Evolutionary conservation across 805 yeast genomes (phyloP).

Genomic region (Candida yuanshanica): DNA sequence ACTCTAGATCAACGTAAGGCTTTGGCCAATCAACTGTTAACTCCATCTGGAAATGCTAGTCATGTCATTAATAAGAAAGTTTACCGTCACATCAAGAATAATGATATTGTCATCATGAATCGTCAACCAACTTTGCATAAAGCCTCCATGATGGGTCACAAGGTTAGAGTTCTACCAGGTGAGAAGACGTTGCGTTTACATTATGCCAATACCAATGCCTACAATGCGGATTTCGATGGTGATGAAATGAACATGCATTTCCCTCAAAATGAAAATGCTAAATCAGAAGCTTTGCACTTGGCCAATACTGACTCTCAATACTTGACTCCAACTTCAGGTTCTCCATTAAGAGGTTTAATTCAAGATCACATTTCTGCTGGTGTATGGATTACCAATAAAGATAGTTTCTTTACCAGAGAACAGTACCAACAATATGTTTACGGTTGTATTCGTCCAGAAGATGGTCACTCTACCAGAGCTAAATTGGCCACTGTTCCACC

Average conservation of each 20-base stretch:
- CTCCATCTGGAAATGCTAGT: slow-evolving; percentile 61
- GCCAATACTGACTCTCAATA: slow-evolving; percentile 98
- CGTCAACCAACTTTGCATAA: slow-evolving; percentile 99
- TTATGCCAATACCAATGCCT: slow-evolving; percentile 98
- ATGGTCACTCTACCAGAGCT: slow-evolving; percentile 81
- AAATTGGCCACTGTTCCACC: slow-evolving; percentile 81
- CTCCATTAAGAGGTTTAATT: slow-evolving; percentile 97
- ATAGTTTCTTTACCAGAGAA: slow-evolving; percentile 84
- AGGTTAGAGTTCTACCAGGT: slow-evolving; percentile 93
- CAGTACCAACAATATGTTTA: slow-evolving; percentile 90
- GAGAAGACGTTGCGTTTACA: slow-evolving; percentile 95
- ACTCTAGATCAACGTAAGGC: slow-evolving; percentile 91
- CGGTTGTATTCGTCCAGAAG: slow-evolving; percentile 94
- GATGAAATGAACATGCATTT: slow-evolving; percentile 99
- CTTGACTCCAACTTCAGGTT: slow-evolving; percentile 96
- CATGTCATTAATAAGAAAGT: slow-evolving; percentile 84
- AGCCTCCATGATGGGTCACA: slow-evolving; percentile 99
- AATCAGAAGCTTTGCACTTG: slow-evolving; percentile 89
- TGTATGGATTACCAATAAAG: slow-evolving; percentile 95
- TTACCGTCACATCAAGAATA: slow-evolving; percentile 86
- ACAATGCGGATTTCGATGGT: slow-evolving; percentile 98
- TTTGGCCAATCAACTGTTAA: slow-evolving; percentile 85
- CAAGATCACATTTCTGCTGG: slow-evolving; percentile 99
- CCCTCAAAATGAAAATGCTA: slow-evolving; percentile 96
- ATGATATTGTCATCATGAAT: slow-evolving; percentile 95